phyloP scores from a whole-genome alignment of 805 yeast genomes.

The Nakazawaea wickerhamii region DNA sequence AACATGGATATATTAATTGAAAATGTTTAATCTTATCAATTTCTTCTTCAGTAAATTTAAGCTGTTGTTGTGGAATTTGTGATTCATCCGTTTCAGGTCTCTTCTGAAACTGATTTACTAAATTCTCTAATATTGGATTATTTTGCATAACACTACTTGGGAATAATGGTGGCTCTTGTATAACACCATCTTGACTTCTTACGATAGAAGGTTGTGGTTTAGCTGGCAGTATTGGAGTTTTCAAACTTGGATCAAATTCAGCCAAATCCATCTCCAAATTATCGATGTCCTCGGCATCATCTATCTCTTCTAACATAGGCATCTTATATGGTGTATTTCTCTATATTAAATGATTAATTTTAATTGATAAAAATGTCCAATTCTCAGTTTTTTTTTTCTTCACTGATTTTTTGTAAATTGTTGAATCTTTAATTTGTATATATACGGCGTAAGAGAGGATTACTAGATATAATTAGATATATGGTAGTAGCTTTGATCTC shows the following conservation, averaged over 20 bases:
- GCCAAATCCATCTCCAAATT: conserved; percentile 92
- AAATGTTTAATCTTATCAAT: conserved; percentile 59
- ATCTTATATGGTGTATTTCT: conserved; percentile 26
- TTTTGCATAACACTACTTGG: conserved; percentile 17
- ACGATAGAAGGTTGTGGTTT: conserved; percentile 53
- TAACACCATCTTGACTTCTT: conserved; percentile 48
- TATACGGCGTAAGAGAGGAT: too few species aligned
- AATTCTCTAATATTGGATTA: conserved; percentile 14
- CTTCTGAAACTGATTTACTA: conserved; percentile 20
- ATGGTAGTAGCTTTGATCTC: too few species aligned
- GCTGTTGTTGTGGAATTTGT: conserved; percentile 17
- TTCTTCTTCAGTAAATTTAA: conserved; percentile 45
- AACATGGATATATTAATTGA: conserved; percentile 84
- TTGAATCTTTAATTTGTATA: too few species aligned
- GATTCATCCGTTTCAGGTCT: conserved; percentile 10
- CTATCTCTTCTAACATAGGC: conserved; percentile 71
- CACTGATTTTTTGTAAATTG: too few species aligned
- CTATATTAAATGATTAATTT: not conserved
- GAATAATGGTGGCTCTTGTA: conserved; percentile 22
- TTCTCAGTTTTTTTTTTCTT: not conserved
- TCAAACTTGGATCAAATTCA: conserved; percentile 71
- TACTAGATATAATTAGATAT: too few species aligned
- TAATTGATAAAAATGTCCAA: not conserved
- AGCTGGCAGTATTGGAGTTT: conserved; percentile 66
- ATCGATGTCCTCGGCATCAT: conserved; percentile 80